Percentiles rank a stretch among this genome's conserved stretches.
Evolutionary conservation across 331 rosid genomes (phyloP).

Genomic region (Saraca asoca): DNA sequence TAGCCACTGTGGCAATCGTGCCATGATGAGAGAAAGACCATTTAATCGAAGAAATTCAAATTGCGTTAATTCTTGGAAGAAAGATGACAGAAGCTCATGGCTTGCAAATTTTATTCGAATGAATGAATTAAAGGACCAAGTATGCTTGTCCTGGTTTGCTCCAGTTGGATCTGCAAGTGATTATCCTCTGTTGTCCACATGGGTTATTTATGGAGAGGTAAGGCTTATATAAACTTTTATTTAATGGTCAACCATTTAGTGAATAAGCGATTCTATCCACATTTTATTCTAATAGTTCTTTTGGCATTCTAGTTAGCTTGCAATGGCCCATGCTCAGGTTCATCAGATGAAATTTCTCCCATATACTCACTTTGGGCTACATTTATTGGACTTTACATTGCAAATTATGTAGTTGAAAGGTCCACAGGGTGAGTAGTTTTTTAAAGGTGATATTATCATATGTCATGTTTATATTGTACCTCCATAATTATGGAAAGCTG

Average conservation of each 20-base stretch:
- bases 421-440: constrained; percentile 98
- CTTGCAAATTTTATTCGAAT: constrained; percentile 76
- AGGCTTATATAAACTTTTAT: constrained; percentile 24
- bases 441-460: too few relatives aligned
- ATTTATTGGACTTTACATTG: constrained; percentile 94
- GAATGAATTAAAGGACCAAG: constrained; percentile 85
- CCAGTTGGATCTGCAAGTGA: constrained; percentile 98
- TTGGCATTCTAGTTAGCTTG: constrained; percentile 71
- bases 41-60: constrained; percentile 48
- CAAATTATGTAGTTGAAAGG: constrained; percentile 94
- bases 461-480: constrained; percentile 21
- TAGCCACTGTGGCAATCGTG: constrained; percentile 96
- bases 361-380: constrained; percentile 98
- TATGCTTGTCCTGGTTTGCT: constrained; percentile 98
- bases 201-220: constrained; percentile 99
- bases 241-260: constrained; percentile 5
- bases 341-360: constrained; percentile 89
- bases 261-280: background rate
- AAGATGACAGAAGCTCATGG: constrained; percentile 80
- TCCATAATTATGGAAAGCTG: too few relatives aligned
- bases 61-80: constrained; percentile 78
- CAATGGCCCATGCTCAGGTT: constrained; percentile 83
- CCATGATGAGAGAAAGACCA: constrained; percentile 63
- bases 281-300: constrained; percentile 23
- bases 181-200: constrained; percentile 91